Evolutionary conservation across 2,329 filamentous ascomycete genomes (phyloP), one percentile per base, ranked within the genome.

Genomic region (Claviceps quebecensis): DNA sequence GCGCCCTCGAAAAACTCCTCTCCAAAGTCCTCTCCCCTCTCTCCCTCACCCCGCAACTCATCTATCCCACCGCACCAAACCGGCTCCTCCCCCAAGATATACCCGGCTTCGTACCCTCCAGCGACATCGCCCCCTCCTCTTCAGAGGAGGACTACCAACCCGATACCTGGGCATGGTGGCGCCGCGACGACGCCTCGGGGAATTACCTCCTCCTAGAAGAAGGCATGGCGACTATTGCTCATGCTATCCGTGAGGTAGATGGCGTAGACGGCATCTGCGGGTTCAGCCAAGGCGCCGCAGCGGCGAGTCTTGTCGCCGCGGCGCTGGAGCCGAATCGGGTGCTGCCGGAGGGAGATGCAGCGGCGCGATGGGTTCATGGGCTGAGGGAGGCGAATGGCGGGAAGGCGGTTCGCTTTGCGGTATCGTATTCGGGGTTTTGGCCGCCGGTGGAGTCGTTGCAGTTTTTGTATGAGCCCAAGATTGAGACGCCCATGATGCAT

Each of bases 91-190:
- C 80, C 5, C 67, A 71, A 48, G 84, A 90, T 57, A 83, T 89
- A 54, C 86, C 85, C 0, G 84, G 84, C 50, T 89, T 81, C 67
- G 67, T 74, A 2, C 60, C 71, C 44, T 65, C 64, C 1, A 69
- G 68, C 11, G 54, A 61, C 1, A 63, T 61, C 1, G 72, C 76
- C 1, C 63, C 61, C 1, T 72, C 76, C 1, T 62, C 61, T 1
- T 34, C 29, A 34, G 69, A 68, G 4, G 68, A 72, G 3, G 72
- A 76, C 43, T 72, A 78, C 22, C 67, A 73, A 45, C 69, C 76
- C 19, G 86, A 93, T 60, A 77, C 81, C 3, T 95, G 83, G 75
- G 86, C 80, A 13, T 97, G 91, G 91, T 96, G 72, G 66, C 74
- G 87, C 76, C 78, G 77, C 50, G 79, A 87, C 58, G 81, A 83